phyloP scores from a whole-genome alignment of 208 protist species.

The Phytomonas sp. region DNA sequence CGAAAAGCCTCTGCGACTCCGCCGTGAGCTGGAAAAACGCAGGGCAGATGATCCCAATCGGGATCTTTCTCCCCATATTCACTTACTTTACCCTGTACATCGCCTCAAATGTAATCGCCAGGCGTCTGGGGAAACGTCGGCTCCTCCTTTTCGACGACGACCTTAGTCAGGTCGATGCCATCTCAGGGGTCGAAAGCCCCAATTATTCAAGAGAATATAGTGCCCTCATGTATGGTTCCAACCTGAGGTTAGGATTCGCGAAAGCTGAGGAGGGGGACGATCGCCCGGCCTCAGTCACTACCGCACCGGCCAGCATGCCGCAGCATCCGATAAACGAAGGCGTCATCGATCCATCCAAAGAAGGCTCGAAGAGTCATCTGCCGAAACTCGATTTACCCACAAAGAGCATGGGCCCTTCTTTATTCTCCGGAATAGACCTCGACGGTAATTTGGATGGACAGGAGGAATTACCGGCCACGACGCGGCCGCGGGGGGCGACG shows the following conservation, averaged over 20 bases:
- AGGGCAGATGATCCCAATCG: constrained; percentile 50
- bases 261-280: neutral
- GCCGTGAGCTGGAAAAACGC: constrained; percentile 22
- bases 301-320: neutral
- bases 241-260: neutral
- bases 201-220: neutral
- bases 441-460: constrained; percentile 12
- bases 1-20: neutral
- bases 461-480: neutral
- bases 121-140: neutral
- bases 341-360: neutral
- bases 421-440: neutral
- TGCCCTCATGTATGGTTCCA: neutral
- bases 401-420: neutral
- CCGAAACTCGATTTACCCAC: neutral
- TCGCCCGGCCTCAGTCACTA: neutral
- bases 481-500: neutral
- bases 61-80: constrained; percentile 66
- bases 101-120: constrained; percentile 7
- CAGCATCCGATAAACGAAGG: constrained; percentile 3
- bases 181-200: neutral
- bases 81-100: constrained; percentile 38
- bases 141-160: neutral
- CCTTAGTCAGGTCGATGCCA: neutral
- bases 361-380: constrained; percentile 7